Conservation (phyloP, 106 monocot genomes). For the Alisma plantagoaquatica region DNA sequence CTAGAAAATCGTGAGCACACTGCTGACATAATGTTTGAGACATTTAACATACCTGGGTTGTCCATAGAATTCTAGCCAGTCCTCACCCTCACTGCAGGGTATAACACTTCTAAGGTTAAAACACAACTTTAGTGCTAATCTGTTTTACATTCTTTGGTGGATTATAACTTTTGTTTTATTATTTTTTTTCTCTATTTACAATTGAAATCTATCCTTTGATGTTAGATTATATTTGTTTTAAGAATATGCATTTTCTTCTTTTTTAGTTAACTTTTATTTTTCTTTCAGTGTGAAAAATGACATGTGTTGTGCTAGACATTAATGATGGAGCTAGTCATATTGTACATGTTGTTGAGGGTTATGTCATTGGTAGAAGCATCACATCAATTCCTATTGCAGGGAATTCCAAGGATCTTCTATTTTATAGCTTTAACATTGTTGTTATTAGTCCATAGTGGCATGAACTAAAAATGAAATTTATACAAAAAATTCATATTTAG, state of each 20-base stretch:
- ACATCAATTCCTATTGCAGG: conserved; percentile 89
- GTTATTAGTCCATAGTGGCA: too few relatives aligned
- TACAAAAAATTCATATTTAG: too few relatives aligned
- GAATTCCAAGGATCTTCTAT: too few relatives aligned
- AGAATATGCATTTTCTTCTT: background rate
- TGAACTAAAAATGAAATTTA: too few relatives aligned
- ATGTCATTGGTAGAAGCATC: conserved; percentile 88
- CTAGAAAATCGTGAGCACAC: conserved; percentile 87
- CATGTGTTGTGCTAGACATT: conserved; percentile 85
- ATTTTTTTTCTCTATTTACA: too few relatives aligned
- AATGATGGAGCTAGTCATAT: conserved; percentile 88
- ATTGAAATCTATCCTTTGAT: background rate
- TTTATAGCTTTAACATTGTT: too few relatives aligned
- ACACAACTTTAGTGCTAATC: too few relatives aligned
- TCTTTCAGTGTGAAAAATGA: conserved; percentile 95
- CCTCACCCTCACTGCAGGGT: conserved; percentile 89
- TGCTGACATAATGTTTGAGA: conserved; percentile 93
- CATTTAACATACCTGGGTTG: conserved; percentile 79
- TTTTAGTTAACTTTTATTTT: background rate
- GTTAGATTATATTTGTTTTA: background rate
- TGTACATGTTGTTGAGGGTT: conserved; percentile 89
- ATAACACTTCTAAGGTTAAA: conserved; percentile 78
- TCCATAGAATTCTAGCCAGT: conserved; percentile 88
- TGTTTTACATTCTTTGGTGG: too few relatives aligned
- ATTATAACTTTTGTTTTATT: too few relatives aligned